Percentiles rank a stretch among this genome's conserved stretches.
These are phyloP conservation scores for Schrenkiella parvula DNA, from an alignment of 345 rosid species.

Conservation along the genomic window DNA sequence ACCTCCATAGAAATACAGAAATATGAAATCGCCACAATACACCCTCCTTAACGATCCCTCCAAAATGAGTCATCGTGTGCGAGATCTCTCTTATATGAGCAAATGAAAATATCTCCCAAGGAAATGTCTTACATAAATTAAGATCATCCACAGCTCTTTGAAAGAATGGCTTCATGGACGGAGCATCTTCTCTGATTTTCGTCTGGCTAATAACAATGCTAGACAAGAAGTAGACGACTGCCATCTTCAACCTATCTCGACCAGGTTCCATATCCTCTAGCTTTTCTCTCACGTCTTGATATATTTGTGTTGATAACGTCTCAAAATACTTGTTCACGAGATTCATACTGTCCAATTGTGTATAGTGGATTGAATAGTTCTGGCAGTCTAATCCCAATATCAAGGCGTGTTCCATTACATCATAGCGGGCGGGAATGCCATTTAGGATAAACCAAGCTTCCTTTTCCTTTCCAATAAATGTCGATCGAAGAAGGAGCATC, in stretches of 20 bases:
- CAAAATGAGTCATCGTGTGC: neutral
- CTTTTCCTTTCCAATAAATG: neutral
- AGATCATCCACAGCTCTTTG: neutral
- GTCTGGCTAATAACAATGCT: neutral
- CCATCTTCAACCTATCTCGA: neutral
- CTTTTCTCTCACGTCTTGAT: neutral
- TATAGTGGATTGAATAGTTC: neutral
- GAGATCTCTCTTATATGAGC: neutral
- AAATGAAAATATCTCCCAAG: neutral
- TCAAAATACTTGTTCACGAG: neutral
- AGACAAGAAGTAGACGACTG: neutral
- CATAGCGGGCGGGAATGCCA: neutral
- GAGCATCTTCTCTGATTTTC: neutral
- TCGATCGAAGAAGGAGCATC: neutral
- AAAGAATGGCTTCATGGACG: neutral
- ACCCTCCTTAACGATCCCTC: neutral
- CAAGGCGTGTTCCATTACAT: neutral
- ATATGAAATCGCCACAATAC: neutral
- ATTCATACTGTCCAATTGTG: neutral
- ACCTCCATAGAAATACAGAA: neutral
- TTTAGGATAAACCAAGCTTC: neutral
- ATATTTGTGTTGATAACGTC: too few species aligned
- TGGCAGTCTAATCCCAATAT: neutral
- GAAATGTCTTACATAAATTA: neutral
- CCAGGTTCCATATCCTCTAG: neutral